Conservation (phyloP, 2,329 filamentous ascomycete genomes). For the Emergomyces pasteurianus region DNA sequence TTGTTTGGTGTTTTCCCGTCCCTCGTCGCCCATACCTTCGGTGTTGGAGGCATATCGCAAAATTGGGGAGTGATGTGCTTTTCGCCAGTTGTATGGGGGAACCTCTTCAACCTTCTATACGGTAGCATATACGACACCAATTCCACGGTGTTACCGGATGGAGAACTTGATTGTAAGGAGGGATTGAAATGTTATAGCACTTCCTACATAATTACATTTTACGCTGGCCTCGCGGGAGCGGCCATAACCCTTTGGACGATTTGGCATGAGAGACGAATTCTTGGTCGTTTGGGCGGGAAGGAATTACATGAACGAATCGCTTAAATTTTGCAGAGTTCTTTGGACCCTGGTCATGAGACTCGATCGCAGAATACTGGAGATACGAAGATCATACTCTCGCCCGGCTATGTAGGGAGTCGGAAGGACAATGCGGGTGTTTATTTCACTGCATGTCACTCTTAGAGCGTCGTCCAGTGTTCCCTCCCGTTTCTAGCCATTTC, state of each 20-base stretch:
- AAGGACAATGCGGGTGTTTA: neutral
- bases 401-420: neutral
- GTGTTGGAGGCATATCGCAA: conserved; percentile 74
- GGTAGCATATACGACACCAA: conserved; percentile 73
- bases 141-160: conserved; percentile 54
- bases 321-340: neutral
- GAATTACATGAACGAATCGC: conserved; percentile 6
- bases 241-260: conserved; percentile 51
- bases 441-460: neutral
- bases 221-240: conserved; percentile 57
- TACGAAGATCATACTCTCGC: neutral
- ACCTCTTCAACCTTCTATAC: conserved; percentile 88
- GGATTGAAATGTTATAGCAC: conserved; percentile 69
- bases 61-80: conserved; percentile 97
- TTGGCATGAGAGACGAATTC: conserved; percentile 26
- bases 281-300: conserved; percentile 17
- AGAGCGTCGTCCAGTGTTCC: neutral
- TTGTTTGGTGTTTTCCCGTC: conserved; percentile 91
- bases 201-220: conserved; percentile 70
- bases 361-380: neutral
- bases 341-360: neutral
- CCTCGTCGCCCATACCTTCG: conserved; percentile 80
- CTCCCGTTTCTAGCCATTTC: neutral
- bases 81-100: conserved; percentile 74
- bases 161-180: conserved; percentile 62